Conservation (phyloP, 345 rosid genomes). For the Euphorbia pulcherrima region DNA sequence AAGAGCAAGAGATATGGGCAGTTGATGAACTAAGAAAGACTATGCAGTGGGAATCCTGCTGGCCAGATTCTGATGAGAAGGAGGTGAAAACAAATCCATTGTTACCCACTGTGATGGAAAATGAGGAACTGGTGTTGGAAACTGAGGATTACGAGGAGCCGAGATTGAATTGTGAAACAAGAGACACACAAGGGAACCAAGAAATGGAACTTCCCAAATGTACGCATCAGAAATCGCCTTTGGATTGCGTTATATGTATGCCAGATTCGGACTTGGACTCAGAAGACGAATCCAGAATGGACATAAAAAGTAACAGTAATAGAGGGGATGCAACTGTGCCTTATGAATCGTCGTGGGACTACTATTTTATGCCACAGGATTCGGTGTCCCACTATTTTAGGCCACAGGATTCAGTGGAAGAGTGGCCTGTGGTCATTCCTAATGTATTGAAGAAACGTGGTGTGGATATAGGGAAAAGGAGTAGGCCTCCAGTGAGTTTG, state of each 20-base stretch:
- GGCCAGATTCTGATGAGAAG: constrained; percentile 35
- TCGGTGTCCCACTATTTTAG: too few relatives aligned
- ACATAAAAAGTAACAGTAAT: too few relatives aligned
- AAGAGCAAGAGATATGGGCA: constrained; percentile 14
- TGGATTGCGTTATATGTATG: too few relatives aligned
- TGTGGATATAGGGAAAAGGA: constrained; percentile 19
- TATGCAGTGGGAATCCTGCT: constrained; percentile 20
- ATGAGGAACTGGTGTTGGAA: background rate
- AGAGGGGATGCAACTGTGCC: background rate
- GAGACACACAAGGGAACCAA: too few relatives aligned
- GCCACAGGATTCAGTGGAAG: too few relatives aligned
- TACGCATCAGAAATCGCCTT: too few relatives aligned
- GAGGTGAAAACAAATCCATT: background rate
- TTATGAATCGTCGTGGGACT: background rate
- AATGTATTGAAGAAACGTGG: constrained; percentile 31
- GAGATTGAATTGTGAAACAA: too few relatives aligned
- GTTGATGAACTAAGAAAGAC: constrained; percentile 11
- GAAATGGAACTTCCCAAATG: too few relatives aligned
- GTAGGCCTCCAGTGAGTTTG: constrained; percentile 31
- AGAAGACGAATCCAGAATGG: background rate
- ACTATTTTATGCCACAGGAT: background rate
- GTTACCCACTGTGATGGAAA: background rate
- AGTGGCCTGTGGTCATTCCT: background rate
- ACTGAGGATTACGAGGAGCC: too few relatives aligned
- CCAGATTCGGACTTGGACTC: too few relatives aligned